Evolutionary conservation across 2,329 filamentous ascomycete species (phyloP).

Genomic region (Hymenoscyphus fructigenus): DNA sequence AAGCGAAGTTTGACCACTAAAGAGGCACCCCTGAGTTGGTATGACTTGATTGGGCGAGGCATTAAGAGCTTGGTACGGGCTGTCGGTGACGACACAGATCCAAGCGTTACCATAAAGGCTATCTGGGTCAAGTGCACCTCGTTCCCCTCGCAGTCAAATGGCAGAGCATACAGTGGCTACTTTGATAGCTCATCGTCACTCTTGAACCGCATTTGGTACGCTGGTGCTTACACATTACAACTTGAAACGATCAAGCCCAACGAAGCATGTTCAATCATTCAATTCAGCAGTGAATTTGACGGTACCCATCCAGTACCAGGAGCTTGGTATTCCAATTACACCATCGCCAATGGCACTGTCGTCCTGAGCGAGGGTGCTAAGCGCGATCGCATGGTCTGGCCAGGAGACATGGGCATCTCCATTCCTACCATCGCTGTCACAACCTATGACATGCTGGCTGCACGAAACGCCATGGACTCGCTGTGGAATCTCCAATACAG

Average conservation of each 20-base stretch:
- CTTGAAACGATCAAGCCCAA: slow-evolving; percentile 39
- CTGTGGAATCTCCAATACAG: slow-evolving; percentile 44
- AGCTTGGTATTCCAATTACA: slow-evolving; percentile 38
- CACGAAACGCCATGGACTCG: slow-evolving; percentile 50
- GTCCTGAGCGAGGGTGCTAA: slow-evolving; percentile 53
- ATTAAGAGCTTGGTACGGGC: slow-evolving; percentile 15
- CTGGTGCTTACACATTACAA: slow-evolving; percentile 50
- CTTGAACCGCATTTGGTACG: slow-evolving; percentile 55
- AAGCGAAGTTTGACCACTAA: neutral
- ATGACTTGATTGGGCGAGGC: slow-evolving; percentile 21
- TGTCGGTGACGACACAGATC: slow-evolving; percentile 22
- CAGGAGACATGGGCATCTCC: slow-evolving; percentile 60
- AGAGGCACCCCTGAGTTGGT: slow-evolving; percentile 15
- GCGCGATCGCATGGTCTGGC: slow-evolving; percentile 59
- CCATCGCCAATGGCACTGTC: slow-evolving; percentile 34
- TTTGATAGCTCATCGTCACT: slow-evolving; percentile 51
- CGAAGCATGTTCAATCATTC: slow-evolving; percentile 38
- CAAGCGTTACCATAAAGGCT: slow-evolving; percentile 36
- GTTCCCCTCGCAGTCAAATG: slow-evolving; percentile 46
- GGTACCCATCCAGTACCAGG: slow-evolving; percentile 32
- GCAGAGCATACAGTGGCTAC: slow-evolving; percentile 52
- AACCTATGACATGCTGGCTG: slow-evolving; percentile 47
- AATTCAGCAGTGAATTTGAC: slow-evolving; percentile 38
- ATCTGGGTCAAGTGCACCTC: slow-evolving; percentile 44
- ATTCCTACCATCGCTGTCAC: slow-evolving; percentile 41